Conservation (phyloP, 1,284 basidiomycete species). For the Papiliotrema flavescens region DNA sequence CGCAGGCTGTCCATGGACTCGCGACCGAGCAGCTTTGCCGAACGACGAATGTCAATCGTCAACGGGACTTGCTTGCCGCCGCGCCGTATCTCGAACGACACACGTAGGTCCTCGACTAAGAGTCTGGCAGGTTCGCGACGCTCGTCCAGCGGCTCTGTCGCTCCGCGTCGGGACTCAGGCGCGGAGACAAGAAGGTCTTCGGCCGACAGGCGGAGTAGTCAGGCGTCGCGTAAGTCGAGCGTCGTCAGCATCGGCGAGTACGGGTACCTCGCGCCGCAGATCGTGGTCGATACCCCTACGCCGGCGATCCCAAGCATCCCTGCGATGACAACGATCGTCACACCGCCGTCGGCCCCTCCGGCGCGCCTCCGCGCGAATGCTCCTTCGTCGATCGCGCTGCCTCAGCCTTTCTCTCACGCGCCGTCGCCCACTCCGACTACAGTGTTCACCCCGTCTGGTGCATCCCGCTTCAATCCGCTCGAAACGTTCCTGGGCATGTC, state of each 20-base stretch:
- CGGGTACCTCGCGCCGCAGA: constrained; percentile 33
- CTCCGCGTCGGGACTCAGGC: neutral
- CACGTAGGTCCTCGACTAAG: neutral
- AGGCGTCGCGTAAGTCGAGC: constrained; percentile 17
- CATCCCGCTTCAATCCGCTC: constrained; percentile 26
- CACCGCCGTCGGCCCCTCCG: neutral
- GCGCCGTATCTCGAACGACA: neutral
- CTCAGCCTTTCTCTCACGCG: constrained; percentile 2
- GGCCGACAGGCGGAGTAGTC: neutral
- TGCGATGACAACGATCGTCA: neutral
- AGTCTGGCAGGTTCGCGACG: neutral
- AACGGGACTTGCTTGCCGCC: neutral
- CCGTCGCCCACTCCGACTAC: constrained; percentile 8
- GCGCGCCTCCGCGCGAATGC: constrained; percentile 10
- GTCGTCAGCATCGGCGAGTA: constrained; percentile 33
- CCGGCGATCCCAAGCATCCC: neutral
- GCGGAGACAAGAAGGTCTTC: neutral
- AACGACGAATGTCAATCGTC: constrained; percentile 16
- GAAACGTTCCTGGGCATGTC: constrained; percentile 25
- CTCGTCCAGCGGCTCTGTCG: neutral
- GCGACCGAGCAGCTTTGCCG: constrained; percentile 7
- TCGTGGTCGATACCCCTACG: constrained; percentile 22
- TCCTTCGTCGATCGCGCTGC: constrained; percentile 19
- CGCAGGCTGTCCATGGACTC: constrained; percentile 6
- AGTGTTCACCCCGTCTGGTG: constrained; percentile 6